phyloP scores from a whole-genome alignment of 2,329 filamentous ascomycete genomes.

The Ceratocystiopsis minuta region DNA sequence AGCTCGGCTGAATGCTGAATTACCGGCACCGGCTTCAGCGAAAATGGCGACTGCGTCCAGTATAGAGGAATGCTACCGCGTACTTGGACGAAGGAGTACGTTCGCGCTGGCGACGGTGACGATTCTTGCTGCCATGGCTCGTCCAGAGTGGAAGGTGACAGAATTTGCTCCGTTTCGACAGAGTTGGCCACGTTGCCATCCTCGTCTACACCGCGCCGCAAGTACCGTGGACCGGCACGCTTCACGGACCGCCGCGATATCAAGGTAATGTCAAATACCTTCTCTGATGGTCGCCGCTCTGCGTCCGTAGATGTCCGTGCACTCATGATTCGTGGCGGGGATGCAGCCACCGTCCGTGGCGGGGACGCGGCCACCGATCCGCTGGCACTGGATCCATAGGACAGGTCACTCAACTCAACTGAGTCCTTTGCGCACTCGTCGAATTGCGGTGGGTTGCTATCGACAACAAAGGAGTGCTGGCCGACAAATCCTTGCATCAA shows the following conservation, averaged over 20 bases:
- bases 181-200: constrained; percentile 75
- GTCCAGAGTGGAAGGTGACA: constrained; percentile 38
- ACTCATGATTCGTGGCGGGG: too few relatives aligned
- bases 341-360: too few relatives aligned
- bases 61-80: constrained; percentile 86
- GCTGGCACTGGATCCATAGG: constrained; percentile 2
- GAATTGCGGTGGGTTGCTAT: constrained; percentile 37
- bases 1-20: constrained; percentile 64
- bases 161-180: constrained; percentile 88
- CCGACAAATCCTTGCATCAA: constrained; percentile 90
- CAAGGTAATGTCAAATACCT: constrained; percentile 61
- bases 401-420: constrained; percentile 20
- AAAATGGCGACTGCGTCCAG: constrained; percentile 89
- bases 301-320: constrained; percentile 2
- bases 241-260: constrained; percentile 80
- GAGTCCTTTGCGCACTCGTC: constrained; percentile 28
- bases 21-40: constrained; percentile 70
- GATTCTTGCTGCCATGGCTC: constrained; percentile 15
- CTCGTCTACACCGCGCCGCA: constrained; percentile 80
- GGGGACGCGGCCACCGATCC: constrained; percentile 1
- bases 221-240: constrained; percentile 73
- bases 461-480: constrained; percentile 62
- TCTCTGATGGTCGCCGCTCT: constrained; percentile 26
- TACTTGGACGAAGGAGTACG: constrained; percentile 73
- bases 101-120: constrained; percentile 25